phyloP scores from a whole-genome alignment of 352 stramenopile genomes.

The Globisporangium splendens region DNA sequence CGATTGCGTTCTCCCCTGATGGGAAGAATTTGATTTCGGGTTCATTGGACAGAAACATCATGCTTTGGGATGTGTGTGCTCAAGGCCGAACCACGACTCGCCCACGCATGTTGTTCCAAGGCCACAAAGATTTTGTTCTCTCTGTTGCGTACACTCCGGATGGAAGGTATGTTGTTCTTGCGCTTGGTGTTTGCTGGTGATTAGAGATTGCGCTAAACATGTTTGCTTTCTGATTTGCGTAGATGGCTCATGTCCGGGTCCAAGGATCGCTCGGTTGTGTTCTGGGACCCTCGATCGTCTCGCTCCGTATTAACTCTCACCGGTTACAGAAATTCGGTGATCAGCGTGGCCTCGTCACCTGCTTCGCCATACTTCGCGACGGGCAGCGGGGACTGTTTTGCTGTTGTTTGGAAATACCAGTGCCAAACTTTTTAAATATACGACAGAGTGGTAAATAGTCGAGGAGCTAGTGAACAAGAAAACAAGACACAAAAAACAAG shows the following conservation, averaged over 20 bases:
- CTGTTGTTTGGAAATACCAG: constrained; percentile 87
- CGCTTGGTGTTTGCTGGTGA: background rate
- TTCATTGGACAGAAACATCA: constrained; percentile 83
- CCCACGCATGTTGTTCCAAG: constrained; percentile 85
- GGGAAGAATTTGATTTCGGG: constrained; percentile 87
- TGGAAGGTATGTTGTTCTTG: constrained; percentile 61
- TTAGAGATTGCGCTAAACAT: background rate
- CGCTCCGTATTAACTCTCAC: constrained; percentile 80
- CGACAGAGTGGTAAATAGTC: constrained; percentile 16
- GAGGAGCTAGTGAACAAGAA: constrained; percentile 6
- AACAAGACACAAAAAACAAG: background rate
- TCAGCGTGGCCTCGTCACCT: constrained; percentile 84
- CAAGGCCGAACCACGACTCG: constrained; percentile 76
- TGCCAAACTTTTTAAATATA: constrained; percentile 87
- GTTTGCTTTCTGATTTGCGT: constrained; percentile 15
- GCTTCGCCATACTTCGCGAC: constrained; percentile 83
- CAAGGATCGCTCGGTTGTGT: constrained; percentile 84
- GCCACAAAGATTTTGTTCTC: constrained; percentile 86
- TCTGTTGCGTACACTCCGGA: constrained; percentile 85
- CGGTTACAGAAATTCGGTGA: constrained; percentile 85
- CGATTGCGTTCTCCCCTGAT: constrained; percentile 83
- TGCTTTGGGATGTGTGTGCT: constrained; percentile 82
- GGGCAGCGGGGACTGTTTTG: constrained; percentile 80
- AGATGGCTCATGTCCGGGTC: constrained; percentile 86
- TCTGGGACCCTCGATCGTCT: constrained; percentile 82